Base-by-base conservation (phyloP, 306 rosid genomes). In the Cucurbita maxima region DNA sequence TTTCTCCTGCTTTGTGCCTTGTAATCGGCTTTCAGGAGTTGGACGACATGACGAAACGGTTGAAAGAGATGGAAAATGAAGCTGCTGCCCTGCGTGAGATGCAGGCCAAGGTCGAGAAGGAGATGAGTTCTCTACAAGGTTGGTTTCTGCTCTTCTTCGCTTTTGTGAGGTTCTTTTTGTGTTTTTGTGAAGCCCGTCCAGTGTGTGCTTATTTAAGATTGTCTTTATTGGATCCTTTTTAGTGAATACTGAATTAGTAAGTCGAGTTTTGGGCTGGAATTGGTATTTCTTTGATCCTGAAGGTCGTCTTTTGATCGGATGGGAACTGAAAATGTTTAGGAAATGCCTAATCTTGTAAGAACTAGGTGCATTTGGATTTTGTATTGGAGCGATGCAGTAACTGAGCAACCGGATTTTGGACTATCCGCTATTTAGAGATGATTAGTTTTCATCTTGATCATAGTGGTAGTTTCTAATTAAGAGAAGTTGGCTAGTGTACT, bases 61-160 rank as follows among this genome's bases (percentile, higher is more conserved):
- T 87, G 80, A 87, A 87, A 80, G 87, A 87, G 73, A 87, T 87
- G 88, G 88, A 87, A 72, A 87, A 84, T 8, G 91, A 87, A 77
- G 83, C 88, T 30, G 87, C 86, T 75, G 91, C 88, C 60, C 73
- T 87, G 64, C 76, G 86, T 34, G 88, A 87, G 81, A 87, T 87
- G 87, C 91, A 87, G 62, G 91, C 89, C 63, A 87, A 81, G 81
- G 87, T 87, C 72, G 87, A 83, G 75, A 77, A 76, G 76, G 84
- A 87, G 20, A 83, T 87, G 92, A 85, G 85, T 69, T 82, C 89
- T 40, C 78, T 76, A 10, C 89, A 83, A 82, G 89, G 92, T 75
- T 60, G 73, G 7, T 73, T 68, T 0, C 20, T 44, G 3, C 10
- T 6, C 44, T 58, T 4, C n/a, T 8, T 10, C 3, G 13, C 1